Evolutionary conservation across 2,329 filamentous ascomycete species (phyloP), one percentile per base, ranked within the genome.

Genomic region (Neofusicoccum cordaticola): DNA sequence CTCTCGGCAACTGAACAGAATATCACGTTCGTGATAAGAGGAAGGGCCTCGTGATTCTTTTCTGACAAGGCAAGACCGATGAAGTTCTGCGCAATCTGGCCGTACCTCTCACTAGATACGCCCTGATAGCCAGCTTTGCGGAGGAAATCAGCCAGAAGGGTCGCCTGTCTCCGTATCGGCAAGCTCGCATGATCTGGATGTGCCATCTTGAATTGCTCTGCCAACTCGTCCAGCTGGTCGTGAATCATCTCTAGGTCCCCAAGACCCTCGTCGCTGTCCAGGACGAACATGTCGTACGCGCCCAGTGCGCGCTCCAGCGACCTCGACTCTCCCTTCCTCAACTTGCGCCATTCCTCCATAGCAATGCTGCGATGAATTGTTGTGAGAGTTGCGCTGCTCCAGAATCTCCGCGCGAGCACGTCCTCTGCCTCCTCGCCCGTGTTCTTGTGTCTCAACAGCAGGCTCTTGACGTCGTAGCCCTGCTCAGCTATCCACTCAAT

Each of bases 391-490:
- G 88, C 86, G 72, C 86, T 88, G 62, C 90, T 89, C 75, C 92
- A 93, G 75, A 92, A 87, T 79, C 89, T 87, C 75, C 91, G 85
- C 13, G 94, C 91, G 71, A 99, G 79, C 62, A 90, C 86, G 78
- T 97, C 92, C 13, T 90, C 85, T 4, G 80, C 82, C 45, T 85
- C 82, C 12, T 89, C 84, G 15, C 83, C 79, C 39, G 84, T 82
- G 11, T 80, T 80, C 66, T 84, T 86, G 73, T 96, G 88, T 63
- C 84, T 81, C 66, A 93, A 72, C 56, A 98, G 83, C 63, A 88
- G 88, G 75, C 97, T 93, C 75, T 97, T 97, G 51, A 90, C 91
- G 79, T 98, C 93, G 72, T 93, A 94, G 0, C 93, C 93, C 71
- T 88, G 83, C 34, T 82, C 80, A 62, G 90, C 87, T 67, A 98